A percentile compares a stretch with the other conserved stretches of the same genome.
Conservation (phyloP, 768 basidiomycete species). For the Panaeolus cyanescens region DNA sequence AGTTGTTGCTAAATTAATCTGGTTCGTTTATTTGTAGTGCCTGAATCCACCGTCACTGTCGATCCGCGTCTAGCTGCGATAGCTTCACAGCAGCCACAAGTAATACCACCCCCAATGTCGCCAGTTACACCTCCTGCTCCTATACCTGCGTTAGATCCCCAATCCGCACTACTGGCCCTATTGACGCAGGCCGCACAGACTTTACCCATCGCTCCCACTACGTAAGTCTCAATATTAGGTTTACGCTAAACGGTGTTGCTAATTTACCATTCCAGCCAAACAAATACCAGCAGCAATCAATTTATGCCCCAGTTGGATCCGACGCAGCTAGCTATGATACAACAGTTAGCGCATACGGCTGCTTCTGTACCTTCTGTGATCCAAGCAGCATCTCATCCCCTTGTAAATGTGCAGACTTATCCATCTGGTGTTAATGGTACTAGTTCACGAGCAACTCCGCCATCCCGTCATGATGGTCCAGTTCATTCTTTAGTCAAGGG, state of each 20-base stretch:
- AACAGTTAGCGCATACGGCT: slow-evolving; percentile 73
- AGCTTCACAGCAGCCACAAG: slow-evolving; percentile 26
- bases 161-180: slow-evolving; percentile 69
- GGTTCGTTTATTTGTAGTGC: slow-evolving; percentile 67
- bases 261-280: slow-evolving; percentile 2
- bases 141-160: slow-evolving; percentile 44
- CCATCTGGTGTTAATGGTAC: slow-evolving; percentile 32
- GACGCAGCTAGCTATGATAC: slow-evolving; percentile 69
- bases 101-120: slow-evolving; percentile 25
- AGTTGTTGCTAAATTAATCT: slow-evolving; percentile 71
- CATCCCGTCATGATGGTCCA: slow-evolving; percentile 35
- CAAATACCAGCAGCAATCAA: background rate
- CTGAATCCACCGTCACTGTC: slow-evolving; percentile 41
- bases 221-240: slow-evolving; percentile 35
- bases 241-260: background rate
- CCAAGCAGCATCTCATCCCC: slow-evolving; percentile 28
- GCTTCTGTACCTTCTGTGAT: slow-evolving; percentile 33
- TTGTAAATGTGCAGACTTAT: slow-evolving; percentile 32
- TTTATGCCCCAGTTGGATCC: slow-evolving; percentile 41
- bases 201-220: slow-evolving; percentile 27
- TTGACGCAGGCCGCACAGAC: slow-evolving; percentile 63
- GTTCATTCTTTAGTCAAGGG: slow-evolving; percentile 20
- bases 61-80: slow-evolving; percentile 37
- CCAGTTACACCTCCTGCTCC: slow-evolving; percentile 23
- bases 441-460: slow-evolving; percentile 33